Conservation (phyloP, 139 green algal genomes). For the Ettlia oleoabundans region DNA sequence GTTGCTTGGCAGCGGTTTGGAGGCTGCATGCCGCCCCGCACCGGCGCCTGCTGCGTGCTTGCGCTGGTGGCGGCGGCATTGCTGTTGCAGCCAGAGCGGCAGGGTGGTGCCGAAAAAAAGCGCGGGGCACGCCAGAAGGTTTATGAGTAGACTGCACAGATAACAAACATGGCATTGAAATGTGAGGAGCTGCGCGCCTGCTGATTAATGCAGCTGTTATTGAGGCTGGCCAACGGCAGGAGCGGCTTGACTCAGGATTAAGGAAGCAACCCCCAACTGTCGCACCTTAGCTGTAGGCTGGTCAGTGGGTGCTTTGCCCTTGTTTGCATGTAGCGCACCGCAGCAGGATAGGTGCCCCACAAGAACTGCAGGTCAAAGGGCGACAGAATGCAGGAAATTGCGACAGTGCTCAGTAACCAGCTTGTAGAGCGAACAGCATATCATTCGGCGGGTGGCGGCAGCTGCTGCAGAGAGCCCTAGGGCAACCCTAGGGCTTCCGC, state of each 20-base stretch:
- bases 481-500: not conserved
- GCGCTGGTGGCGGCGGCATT: not conserved
- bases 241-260: too few species aligned
- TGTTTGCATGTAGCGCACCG: slow-evolving; percentile 21
- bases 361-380: slow-evolving; percentile 21
- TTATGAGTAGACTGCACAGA: slow-evolving; percentile 15
- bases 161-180: not conserved
- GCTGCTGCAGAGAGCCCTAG: not conserved
- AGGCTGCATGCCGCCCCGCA: not conserved
- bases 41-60: not conserved
- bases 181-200: too few species aligned
- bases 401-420: too few species aligned
- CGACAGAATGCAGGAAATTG: too few species aligned
- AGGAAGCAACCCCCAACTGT: too few species aligned
- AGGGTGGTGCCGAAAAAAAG: slow-evolving; percentile 13
- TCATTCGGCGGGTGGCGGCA: not conserved
- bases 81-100: not conserved
- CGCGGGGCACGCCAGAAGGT: slow-evolving; percentile 11
- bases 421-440: too few species aligned
- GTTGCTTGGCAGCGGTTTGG: too few species aligned
- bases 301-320: slow-evolving; percentile 1
- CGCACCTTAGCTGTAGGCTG: slow-evolving; percentile 34
- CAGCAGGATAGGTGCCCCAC: slow-evolving; percentile 27
- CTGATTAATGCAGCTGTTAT: too few species aligned
- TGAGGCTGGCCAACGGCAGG: too few species aligned